Conservation (phyloP, 2,329 filamentous ascomycete species). For the Triangularia setosa region DNA sequence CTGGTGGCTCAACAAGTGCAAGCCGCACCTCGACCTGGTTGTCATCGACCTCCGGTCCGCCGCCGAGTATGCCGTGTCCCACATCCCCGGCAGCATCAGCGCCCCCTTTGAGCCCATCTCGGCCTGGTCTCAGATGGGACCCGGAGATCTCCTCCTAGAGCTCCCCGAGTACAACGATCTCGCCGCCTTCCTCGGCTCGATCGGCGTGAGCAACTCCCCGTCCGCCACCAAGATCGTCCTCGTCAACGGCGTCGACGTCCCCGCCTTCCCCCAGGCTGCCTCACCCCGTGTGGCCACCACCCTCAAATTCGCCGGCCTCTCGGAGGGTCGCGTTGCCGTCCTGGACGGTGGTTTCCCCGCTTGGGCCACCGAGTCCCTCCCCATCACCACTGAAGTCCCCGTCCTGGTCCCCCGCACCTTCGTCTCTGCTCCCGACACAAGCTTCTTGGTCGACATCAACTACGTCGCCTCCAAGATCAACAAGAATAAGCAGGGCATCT, state of each 20-base stretch:
- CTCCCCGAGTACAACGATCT: constrained; percentile 16
- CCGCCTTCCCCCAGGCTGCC: constrained; percentile 20
- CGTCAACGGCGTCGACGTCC: constrained; percentile 10
- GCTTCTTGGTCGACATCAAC: constrained; percentile 19
- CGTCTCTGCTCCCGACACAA: constrained; percentile 14
- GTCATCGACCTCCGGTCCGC: constrained; percentile 19
- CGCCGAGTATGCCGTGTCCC: constrained; percentile 14
- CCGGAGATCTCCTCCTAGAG: constrained; percentile 18
- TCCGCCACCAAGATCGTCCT: constrained; percentile 15
- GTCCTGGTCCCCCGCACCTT: constrained; percentile 6
- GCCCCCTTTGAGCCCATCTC: constrained; percentile 21
- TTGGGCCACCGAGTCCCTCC: constrained; percentile 14
- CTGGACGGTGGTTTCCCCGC: constrained; percentile 22
- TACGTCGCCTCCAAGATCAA: constrained; percentile 19
- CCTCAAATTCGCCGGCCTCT: constrained; percentile 21
- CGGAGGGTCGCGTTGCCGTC: constrained; percentile 19
- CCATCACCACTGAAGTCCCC: constrained; percentile 14
- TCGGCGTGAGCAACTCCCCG: constrained; percentile 17
- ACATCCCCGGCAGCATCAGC: constrained; percentile 18
- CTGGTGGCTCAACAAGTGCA: constrained; percentile 20
- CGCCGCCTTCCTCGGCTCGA: constrained; percentile 13
- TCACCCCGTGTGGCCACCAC: constrained; percentile 21
- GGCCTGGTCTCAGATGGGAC: constrained; percentile 18
- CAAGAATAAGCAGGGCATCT: constrained; percentile 18
- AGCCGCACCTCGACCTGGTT: constrained; percentile 12